Base-by-base conservation (phyloP, 1,284 basidiomycete species). In the Erythrobasidium hasegawianum region DNA sequence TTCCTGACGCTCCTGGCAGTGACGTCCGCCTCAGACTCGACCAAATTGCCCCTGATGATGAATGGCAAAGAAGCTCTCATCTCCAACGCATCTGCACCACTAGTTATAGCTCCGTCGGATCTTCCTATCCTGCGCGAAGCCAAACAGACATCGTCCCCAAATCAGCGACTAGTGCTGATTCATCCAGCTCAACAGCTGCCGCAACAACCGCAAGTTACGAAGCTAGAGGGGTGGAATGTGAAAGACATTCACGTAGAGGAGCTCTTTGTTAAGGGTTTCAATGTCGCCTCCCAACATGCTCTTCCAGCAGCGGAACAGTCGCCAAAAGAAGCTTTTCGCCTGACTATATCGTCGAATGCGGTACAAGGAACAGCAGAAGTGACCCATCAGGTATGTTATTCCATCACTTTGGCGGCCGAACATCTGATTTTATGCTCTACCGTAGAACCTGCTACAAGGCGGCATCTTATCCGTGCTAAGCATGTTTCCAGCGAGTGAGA, bases 371-470 rank as follows among this genome's bases (percentile, higher is more conserved):
- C 45, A 11, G 40, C 27, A 13, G 57, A 59, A 7, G 18, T 59
- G 13, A 27, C 57, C 2, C 38, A 65, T 27, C 47, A 55, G 45
- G 62, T 57, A n/a, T n/a, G 53, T 39, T 38, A n/a, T 24, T n/a
- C 24, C 16, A 10, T 27, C 4, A 26, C 20, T n/a, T 45, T n/a
- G 4, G 8, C 14, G 22, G n/a, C 22, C 5, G 4, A 8, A 47
- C 43, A n/a, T 4, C n/a, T 47, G 43, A 47, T 24, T 4, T 5
- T 8, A 24, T 47, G 43, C 43, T 47, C 7, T 4, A 5, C 20
- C 9, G 1, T 45, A 65, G 62, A 41, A 65, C 22, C 41, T 58
- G n/a, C 41, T 65, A 1, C 61, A 64, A 64, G 62, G 62, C 18
- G 62, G 62, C 0, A 55, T 65, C 13, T 39, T 65, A n/a, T 65